These are phyloP conservation scores for Suillus americanus DNA, from an alignment of 768 basidiomycete genomes.

Conservation along the genomic window DNA sequence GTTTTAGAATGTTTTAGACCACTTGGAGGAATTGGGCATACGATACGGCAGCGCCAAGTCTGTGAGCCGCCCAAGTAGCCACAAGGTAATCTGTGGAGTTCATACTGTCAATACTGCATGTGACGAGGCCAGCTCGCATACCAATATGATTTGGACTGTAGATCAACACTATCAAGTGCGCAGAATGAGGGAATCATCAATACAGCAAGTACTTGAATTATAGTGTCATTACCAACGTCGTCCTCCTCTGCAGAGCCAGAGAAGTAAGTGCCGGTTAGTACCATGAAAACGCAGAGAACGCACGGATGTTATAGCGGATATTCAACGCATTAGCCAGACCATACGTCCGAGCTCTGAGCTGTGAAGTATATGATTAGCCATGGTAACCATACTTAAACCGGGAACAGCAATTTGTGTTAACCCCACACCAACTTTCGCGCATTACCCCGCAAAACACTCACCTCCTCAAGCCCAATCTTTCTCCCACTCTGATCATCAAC, in stretches of 20 bases:
- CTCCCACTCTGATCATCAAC: constrained; percentile 42
- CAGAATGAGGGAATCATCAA: constrained; percentile 1
- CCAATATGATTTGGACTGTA: constrained; percentile 71
- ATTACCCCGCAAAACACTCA: constrained; percentile 13
- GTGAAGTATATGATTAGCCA: background rate
- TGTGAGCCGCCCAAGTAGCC: constrained; percentile 55
- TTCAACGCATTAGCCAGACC: constrained; percentile 41
- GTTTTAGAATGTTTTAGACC: constrained; percentile 1
- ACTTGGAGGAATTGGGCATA: constrained; percentile 31
- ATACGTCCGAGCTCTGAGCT: constrained; percentile 37
- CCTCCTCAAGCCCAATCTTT: constrained; percentile 36
- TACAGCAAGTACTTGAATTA: background rate
- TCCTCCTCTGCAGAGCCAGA: constrained; percentile 31
- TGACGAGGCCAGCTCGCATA: constrained; percentile 22
- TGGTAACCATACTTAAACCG: background rate
- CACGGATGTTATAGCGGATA: constrained; percentile 34
- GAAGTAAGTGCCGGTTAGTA: background rate
- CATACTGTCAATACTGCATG: background rate
- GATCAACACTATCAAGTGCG: constrained; percentile 46
- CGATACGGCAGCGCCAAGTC: constrained; percentile 58
- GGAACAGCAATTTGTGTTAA: background rate
- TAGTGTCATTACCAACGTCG: constrained; percentile 36
- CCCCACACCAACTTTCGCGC: background rate
- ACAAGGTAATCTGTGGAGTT: constrained; percentile 48
- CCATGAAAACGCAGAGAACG: constrained; percentile 10